A percentile compares a stretch with the other conserved stretches of the same genome.
These are phyloP conservation scores for Aspergillus ochraceoroseus DNA, from an alignment of 2,329 filamentous ascomycete species.

Conservation along the genomic window DNA sequence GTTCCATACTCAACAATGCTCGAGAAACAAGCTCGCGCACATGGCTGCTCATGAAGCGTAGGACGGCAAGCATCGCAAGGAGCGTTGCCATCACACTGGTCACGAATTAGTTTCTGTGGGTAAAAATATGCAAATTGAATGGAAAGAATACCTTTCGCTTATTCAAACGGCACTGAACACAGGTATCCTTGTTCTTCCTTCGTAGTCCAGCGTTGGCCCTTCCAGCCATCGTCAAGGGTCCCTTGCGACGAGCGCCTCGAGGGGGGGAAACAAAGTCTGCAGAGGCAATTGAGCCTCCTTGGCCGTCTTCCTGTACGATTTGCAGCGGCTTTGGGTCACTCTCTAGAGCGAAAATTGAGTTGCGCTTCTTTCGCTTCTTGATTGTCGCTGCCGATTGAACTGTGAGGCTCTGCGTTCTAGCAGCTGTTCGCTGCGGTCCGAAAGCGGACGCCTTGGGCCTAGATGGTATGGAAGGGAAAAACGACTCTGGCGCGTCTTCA, in stretches of 20 bases:
- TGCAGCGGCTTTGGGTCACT: constrained; percentile 34
- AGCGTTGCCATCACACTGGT: constrained; percentile 40
- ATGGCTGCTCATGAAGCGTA: constrained; percentile 42
- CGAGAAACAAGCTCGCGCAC: constrained; percentile 43
- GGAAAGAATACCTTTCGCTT: constrained; percentile 40
- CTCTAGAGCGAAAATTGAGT: constrained; percentile 26
- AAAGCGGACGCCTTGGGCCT: constrained; percentile 25
- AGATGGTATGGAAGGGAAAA: constrained; percentile 25
- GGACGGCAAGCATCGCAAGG: constrained; percentile 43
- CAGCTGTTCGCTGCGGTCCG: constrained; percentile 23
- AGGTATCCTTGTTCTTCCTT: constrained; percentile 44
- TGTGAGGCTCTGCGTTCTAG: constrained; percentile 30
- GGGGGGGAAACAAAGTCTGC: constrained; percentile 42
- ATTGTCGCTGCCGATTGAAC: constrained; percentile 32
- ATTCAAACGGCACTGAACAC: constrained; percentile 43
- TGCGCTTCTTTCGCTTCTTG: constrained; percentile 37
- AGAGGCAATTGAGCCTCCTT: constrained; percentile 41
- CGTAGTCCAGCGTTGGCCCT: constrained; percentile 41
- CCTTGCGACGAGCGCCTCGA: constrained; percentile 42
- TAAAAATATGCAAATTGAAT: background rate
- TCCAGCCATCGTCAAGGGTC: constrained; percentile 38
- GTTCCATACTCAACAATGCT: constrained; percentile 44
- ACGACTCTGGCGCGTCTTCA: constrained; percentile 31
- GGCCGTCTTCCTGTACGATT: constrained; percentile 44
- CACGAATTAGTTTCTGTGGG: constrained; percentile 13